Evolutionary conservation across 768 basidiomycete genomes (phyloP).

Genomic region (Cystobasidium tubakii): DNA sequence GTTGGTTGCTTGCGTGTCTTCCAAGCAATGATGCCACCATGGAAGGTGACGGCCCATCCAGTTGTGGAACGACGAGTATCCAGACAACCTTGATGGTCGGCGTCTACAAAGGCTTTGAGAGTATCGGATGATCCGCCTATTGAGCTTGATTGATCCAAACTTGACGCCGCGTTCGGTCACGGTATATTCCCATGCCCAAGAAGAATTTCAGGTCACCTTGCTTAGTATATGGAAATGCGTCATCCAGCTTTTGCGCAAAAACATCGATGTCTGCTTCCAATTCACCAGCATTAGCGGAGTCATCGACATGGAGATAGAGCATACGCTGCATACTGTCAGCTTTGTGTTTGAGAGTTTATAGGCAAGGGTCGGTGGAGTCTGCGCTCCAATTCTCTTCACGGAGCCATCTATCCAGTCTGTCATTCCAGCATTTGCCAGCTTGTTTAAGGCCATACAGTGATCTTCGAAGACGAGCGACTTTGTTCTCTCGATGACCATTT

Average conservation of each 20-base stretch:
- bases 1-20: constrained; percentile 14
- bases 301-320: constrained; percentile 34
- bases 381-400: not conserved
- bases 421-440: constrained; percentile 36
- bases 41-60: too few species aligned
- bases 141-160: too few species aligned
- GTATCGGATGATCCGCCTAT: too few species aligned
- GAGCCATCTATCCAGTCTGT: constrained; percentile 27
- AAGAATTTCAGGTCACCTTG: constrained; percentile 17
- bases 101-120: not conserved
- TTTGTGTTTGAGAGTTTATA: not conserved
- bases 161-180: too few species aligned
- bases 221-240: constrained; percentile 1
- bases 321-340: not conserved
- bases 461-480: not conserved
- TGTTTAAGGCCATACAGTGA: constrained; percentile 22
- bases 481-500: not conserved
- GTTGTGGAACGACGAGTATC: too few species aligned
- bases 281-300: constrained; percentile 28
- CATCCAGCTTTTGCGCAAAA: constrained; percentile 5
- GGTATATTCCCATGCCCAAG: constrained; percentile 15
- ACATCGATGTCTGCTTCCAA: not conserved
- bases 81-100: too few species aligned
- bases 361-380: constrained; percentile 4
- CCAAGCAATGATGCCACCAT: constrained; percentile 19